Evolutionary conservation across 768 basidiomycete genomes (phyloP), one percentile per base, ranked within the genome.

Genomic region (Paxillus involutus): DNA sequence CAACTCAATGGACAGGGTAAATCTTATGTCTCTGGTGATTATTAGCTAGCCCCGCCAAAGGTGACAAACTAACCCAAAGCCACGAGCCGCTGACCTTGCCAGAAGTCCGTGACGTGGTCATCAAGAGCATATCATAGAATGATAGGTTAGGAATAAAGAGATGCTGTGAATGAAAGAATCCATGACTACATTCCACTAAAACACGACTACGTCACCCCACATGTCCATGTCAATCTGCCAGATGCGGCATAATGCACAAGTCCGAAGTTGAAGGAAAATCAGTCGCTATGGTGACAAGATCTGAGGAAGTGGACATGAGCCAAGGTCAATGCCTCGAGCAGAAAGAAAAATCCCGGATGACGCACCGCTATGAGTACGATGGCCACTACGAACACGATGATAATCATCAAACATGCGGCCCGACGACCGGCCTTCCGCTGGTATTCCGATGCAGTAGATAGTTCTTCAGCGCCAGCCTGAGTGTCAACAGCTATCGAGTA

Each of bases 381-480:
- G n/a, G 82, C 84, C 13, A 88, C 79, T 2, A 99, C 97, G 52
- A 98, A 71, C 29, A 88, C 83, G 46, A 99, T 76, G 44, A 99
- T 82, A 12, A 99, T 67, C 81, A 95, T 84, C 52, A 99, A 77
- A 70, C 94, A 98, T 0, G 90, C 85, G 53, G 94, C 94, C 19
- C 97, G 77, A 26, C 86, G 80, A 13, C 96, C 96, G 2, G 97
- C 97, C 69, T 85, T 96, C 44, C 94, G 84, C 72, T 99, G 97
- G 68, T 97, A 95, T 17, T 92, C 92, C 51, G 89, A 85, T 4
- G 97, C 97, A 14, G 89, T 89, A 2, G 80, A 84, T 33, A 98
- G 79, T 71, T 99, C 95, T 56, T 89, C 85, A 2, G 89, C 83
- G 13, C 94, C 96, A 37, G 84, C 84, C 2, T 82, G 75, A 1